Conservation (phyloP, 148 eudicot genomes). For the Camellia lanceoleosa region DNA sequence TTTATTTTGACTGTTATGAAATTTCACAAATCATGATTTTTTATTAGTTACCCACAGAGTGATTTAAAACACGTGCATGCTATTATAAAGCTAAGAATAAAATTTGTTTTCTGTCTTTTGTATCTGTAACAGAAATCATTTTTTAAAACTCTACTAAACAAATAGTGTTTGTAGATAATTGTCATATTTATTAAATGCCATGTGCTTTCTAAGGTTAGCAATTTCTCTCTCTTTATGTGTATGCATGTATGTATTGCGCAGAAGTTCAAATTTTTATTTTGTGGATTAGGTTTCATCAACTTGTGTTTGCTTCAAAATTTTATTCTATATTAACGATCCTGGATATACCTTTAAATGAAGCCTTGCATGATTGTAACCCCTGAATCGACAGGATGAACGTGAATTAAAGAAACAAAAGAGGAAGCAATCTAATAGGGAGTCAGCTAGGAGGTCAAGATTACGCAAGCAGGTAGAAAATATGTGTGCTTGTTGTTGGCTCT, state of each 20-base stretch:
- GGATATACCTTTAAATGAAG: neutral
- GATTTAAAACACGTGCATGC: neutral
- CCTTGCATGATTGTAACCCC: neutral
- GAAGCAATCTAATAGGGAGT: slow-evolving; percentile 94
- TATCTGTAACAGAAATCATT: neutral
- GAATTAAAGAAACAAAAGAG: slow-evolving; percentile 87
- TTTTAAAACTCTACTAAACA: too few species aligned
- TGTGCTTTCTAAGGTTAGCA: neutral
- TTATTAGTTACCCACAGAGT: neutral
- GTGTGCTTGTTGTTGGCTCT: neutral
- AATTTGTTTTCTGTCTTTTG: neutral
- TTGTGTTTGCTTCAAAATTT: neutral
- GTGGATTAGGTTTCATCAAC: neutral
- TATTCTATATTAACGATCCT: neutral
- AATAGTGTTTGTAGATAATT: neutral
- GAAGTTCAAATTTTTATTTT: neutral
- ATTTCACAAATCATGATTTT: neutral
- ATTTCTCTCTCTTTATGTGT: neutral
- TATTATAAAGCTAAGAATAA: neutral
- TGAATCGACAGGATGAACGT: slow-evolving; percentile 67
- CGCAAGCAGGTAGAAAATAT: slow-evolving; percentile 78
- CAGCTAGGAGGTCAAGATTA: slow-evolving; percentile 92
- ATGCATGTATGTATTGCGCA: neutral
- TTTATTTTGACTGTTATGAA: neutral
- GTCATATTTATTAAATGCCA: neutral